These are phyloP conservation scores for Geranium brycei DNA, from an alignment of 345 rosid species.

Conservation along the genomic window DNA sequence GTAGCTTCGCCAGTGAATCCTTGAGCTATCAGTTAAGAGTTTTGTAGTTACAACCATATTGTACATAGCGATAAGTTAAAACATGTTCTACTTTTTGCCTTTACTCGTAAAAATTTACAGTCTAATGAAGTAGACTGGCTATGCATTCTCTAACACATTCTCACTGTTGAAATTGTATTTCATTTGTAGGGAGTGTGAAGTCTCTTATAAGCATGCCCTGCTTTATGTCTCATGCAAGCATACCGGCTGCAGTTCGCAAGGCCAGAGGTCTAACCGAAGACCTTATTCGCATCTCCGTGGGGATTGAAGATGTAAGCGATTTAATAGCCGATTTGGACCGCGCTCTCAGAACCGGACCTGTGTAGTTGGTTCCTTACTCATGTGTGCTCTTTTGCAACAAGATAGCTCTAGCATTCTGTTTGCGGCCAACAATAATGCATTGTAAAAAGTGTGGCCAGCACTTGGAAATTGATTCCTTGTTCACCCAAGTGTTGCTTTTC, in stretches of 20 bases:
- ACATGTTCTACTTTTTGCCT: no score
- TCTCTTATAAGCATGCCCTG: slow-evolving; percentile 97
- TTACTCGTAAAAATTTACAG: no score
- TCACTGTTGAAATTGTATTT: not conserved
- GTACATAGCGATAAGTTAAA: no score
- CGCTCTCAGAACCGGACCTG: slow-evolving; percentile 59
- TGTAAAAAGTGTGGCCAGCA: not conserved
- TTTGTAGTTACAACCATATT: no score
- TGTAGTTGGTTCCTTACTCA: slow-evolving; percentile 6
- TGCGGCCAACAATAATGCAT: not conserved
- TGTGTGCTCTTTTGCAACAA: not conserved
- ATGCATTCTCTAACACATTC: no score
- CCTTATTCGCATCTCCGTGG: slow-evolving; percentile 79
- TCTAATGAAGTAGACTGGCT: no score
- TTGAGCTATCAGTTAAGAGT: no score
- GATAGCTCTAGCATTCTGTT: no score
- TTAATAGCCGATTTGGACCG: slow-evolving; percentile 69
- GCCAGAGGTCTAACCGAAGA: slow-evolving; percentile 89
- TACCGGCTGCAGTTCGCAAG: slow-evolving; percentile 64
- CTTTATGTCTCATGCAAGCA: slow-evolving; percentile 98
- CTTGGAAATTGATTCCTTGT: not conserved
- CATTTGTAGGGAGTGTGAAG: slow-evolving; percentile 67
- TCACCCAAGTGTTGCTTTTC: not conserved
- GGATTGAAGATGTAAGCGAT: slow-evolving; percentile 87
- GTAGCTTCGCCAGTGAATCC: no score